Evolutionary conservation across 169 alveolate genomes (phyloP), one percentile per base, ranked within the genome.

Genomic region (Pseudocohnilembus persalinus): DNA sequence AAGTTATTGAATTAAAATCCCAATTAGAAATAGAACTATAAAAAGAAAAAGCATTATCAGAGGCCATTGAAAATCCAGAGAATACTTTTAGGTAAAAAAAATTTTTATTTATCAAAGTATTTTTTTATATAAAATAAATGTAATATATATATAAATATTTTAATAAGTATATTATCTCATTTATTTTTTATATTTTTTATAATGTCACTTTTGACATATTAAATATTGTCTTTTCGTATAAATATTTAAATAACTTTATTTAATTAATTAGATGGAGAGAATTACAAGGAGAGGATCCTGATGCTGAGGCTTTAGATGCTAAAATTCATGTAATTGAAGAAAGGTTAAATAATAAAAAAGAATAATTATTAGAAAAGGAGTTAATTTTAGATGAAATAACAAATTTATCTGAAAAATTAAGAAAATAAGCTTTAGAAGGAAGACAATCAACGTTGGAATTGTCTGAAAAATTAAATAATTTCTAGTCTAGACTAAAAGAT

Each of bases 211-310:
- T n/a, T n/a, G n/a, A n/a, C n/a, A n/a, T n/a, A n/a, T n/a, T n/a
- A n/a, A n/a, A n/a, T n/a, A n/a, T n/a, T n/a, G n/a, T n/a, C n/a
- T n/a, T n/a, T n/a, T n/a, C n/a, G n/a, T n/a, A n/a, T n/a, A n/a
- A n/a, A n/a, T n/a, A n/a, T n/a, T n/a, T n/a, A n/a, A n/a, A n/a
- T n/a, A n/a, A n/a, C n/a, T n/a, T n/a, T n/a, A n/a, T n/a, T n/a
- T n/a, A n/a, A n/a, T n/a, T n/a, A n/a, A n/a, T 49, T 49, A 49
- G 68, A 49, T 49, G 4, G 68, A 90, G 93, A 79, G 95, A 92
- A 84, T 82, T 93, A 0, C 91, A 91, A 1, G 97, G 97, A 68
- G 97, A 95, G 83, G 98, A 96, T 85, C 96, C 97, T 15, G 98
- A 96, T 87, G 83, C 87, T 79, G 97, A 96, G 74, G 95, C 96